Evolutionary conservation across 2,329 filamentous ascomycete genomes (phyloP).

Genomic region (Chaetomium sp.): DNA sequence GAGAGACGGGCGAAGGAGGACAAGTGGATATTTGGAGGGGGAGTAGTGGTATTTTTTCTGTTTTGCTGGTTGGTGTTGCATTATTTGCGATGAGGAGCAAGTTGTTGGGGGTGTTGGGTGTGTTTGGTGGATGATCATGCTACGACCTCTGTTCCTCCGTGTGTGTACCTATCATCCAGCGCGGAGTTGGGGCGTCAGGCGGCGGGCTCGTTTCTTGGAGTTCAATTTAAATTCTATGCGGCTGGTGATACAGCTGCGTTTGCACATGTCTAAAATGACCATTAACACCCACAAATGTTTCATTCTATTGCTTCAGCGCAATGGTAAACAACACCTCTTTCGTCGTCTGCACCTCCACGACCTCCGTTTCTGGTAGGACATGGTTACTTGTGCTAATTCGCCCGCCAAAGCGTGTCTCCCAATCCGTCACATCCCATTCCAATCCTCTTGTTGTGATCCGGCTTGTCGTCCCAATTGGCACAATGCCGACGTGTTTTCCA

Average conservation of each 20-base stretch:
- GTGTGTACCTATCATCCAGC: constrained; percentile 12
- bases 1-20: constrained; percentile 87
- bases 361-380: constrained; percentile 50
- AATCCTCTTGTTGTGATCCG: constrained; percentile 73
- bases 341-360: constrained; percentile 57
- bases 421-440: constrained; percentile 83
- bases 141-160: not conserved
- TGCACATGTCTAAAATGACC: no score
- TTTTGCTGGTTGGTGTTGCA: constrained; percentile 92
- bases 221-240: not conserved
- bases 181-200: constrained; percentile 17
- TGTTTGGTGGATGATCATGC: not conserved
- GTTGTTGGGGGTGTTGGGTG: constrained; percentile 21
- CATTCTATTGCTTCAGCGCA: constrained; percentile 42
- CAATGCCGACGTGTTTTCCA: constrained; percentile 74
- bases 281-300: not conserved
- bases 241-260: constrained; percentile 3
- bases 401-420: constrained; percentile 70
- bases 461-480: constrained; percentile 74
- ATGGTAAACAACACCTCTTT: constrained; percentile 69
- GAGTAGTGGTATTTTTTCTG: constrained; percentile 76
- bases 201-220: not conserved
- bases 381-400: constrained; percentile 77
- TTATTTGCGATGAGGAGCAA: constrained; percentile 56
- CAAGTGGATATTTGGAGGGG: constrained; percentile 94